Percentiles rank a stretch among this genome's conserved stretches.
Evolutionary conservation across 352 stramenopile genomes (phyloP).

Genomic region (Phytophthora litchii): DNA sequence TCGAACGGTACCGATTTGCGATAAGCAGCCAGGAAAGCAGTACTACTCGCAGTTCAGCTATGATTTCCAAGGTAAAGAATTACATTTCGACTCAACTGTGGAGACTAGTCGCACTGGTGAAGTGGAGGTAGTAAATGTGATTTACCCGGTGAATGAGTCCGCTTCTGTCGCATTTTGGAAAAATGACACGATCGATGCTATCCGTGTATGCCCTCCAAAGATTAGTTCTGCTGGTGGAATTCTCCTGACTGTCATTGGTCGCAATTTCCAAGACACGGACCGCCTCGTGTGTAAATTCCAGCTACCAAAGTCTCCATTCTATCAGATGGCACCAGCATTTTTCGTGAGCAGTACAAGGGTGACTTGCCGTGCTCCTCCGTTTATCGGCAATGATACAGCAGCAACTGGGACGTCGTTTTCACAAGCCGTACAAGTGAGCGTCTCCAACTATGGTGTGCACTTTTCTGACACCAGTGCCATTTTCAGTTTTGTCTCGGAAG

Average conservation of each 20-base stretch:
- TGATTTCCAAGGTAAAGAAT: conserved; percentile 51
- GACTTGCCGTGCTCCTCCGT: conserved; percentile 76
- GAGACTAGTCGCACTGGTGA: conserved; percentile 80
- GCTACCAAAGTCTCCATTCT: conserved; percentile 19
- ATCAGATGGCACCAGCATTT: conserved; percentile 44
- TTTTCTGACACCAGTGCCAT: conserved; percentile 68
- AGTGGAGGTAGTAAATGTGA: conserved; percentile 88
- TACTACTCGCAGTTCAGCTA: conserved; percentile 87
- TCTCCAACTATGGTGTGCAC: conserved; percentile 85
- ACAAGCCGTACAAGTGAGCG: conserved; percentile 51
- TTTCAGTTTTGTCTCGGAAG: conserved; percentile 47
- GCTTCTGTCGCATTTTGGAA: conserved; percentile 83
- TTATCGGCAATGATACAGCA: conserved; percentile 35
- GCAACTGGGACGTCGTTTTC: conserved; percentile 19
- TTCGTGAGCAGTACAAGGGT: conserved; percentile 87
- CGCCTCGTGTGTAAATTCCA: conserved; percentile 90
- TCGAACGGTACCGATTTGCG: conserved; percentile 91
- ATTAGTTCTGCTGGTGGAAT: conserved; percentile 46
- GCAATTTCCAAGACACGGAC: conserved; percentile 92
- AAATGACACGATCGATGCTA: conserved; percentile 96
- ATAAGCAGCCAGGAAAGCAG: conserved; percentile 87
- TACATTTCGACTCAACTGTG: conserved; percentile 76
- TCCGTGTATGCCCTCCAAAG: conserved; percentile 82
- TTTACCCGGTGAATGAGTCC: conserved; percentile 94
- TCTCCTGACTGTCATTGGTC: conserved; percentile 92